Base-by-base conservation (phyloP, 345 rosid genomes). In the Aquilaria yunnanensis region DNA sequence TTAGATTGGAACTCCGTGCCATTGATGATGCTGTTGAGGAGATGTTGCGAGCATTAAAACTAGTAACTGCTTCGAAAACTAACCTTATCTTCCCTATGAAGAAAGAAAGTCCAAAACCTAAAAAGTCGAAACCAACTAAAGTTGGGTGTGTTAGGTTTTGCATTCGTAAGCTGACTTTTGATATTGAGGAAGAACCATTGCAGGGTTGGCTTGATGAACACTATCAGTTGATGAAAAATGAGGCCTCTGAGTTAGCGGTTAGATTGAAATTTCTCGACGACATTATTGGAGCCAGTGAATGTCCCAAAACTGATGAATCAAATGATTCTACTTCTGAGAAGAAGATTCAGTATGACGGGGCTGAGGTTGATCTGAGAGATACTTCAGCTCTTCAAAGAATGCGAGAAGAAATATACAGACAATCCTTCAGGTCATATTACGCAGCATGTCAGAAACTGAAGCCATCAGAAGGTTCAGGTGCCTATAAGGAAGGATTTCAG, bases 121-220 rank as follows among this genome's bases (percentile, higher is more conserved):
- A 84, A 72, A 88, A 74, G 68, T 74, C 88, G 34, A 78, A 81
- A 70, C 70, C 85, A 12, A 33, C 71, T 6, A 86, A 84, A 66
- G 67, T 84, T 81, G 91, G 96, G 61, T 61, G 88, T 65, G 63
- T 91, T 56, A 88, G 78, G 74, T 80, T 91, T 58, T 77, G 76
- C 59, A 72, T 91, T 67, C 88, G 91, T 54, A 85, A 75, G 72
- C 64, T 91, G 32, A 83, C 79, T 13, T 83, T 80, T 71, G 91
- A 91, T 72, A 91, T 91, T 34, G 96, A 91, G 80, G 97, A 91
- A 72, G 97, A 91, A 73, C 96, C 97, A n/a, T 60, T 86, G 55
- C 93, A 88, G 72, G 97, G 97, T 34, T 91, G 97, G 97, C 97
- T 91, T 81, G 97, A 88, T 75, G 94, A 91, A 67, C 96, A 83